Evolutionary conservation across 805 yeast genomes (phyloP).

Genomic region (Ogataea pilisensis): DNA sequence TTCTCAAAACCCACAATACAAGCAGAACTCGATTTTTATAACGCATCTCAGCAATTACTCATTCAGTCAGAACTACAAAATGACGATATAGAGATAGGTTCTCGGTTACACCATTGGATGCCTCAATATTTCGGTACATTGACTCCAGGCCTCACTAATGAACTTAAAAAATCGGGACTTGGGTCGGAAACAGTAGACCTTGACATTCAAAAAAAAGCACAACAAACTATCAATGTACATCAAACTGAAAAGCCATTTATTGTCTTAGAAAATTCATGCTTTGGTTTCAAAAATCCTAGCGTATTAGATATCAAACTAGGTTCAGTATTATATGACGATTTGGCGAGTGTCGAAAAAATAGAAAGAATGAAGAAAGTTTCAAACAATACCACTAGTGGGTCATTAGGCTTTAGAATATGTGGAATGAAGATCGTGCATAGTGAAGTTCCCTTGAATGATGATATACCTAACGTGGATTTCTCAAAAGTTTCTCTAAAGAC

Average conservation of each 20-base stretch:
- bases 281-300: conserved; percentile 62
- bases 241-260: conserved; percentile 36
- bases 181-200: too few relatives aligned
- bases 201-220: too few relatives aligned
- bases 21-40: conserved; percentile 77
- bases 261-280: conserved; percentile 67
- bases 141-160: conserved; percentile 38
- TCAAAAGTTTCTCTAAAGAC: conserved; percentile 5
- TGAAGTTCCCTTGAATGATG: not conserved
- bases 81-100: conserved; percentile 30
- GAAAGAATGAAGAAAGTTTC: conserved; percentile 62
- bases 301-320: conserved; percentile 87
- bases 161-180: too few relatives aligned
- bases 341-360: conserved; percentile 54
- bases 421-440: conserved; percentile 64
- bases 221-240: conserved; percentile 7
- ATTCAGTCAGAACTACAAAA: not conserved
- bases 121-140: conserved; percentile 64
- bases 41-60: conserved; percentile 23
- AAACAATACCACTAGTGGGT: conserved; percentile 72
- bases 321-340: conserved; percentile 58
- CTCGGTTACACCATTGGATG: conserved; percentile 47
- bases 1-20: conserved; percentile 65
- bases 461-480: conserved; percentile 16
- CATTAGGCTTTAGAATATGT: conserved; percentile 72